These are phyloP conservation scores for Penicillium subrubescens DNA, from an alignment of 495 filamentous ascomycete species.

Conservation along the genomic window DNA sequence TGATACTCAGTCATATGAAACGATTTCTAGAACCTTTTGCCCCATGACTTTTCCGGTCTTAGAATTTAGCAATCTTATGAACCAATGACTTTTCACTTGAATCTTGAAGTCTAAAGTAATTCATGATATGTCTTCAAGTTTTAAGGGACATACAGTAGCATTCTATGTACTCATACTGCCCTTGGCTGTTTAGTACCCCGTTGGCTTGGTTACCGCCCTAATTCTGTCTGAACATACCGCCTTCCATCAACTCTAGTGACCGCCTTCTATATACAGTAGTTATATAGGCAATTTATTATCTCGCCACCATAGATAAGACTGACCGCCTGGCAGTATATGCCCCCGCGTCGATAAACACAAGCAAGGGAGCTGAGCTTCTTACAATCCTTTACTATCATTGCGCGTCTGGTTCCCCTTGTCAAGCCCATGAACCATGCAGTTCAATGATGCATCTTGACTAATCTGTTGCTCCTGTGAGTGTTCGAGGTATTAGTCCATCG, in stretches of 20 bases:
- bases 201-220: neutral
- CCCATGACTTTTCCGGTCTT: neutral
- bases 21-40: neutral
- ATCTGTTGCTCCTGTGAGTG: neutral
- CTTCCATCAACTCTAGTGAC: neutral
- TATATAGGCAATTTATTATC: neutral
- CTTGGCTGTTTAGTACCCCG: too few species aligned
- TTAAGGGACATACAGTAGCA: neutral
- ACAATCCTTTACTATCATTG: neutral
- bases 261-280: neutral
- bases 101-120: neutral
- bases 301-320: constrained; percentile 21
- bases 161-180: too few species aligned
- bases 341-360: constrained; percentile 40
- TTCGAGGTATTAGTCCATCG: neutral
- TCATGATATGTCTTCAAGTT: neutral
- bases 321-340: constrained; percentile 40
- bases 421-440: neutral
- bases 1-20: neutral
- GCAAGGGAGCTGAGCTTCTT: constrained; percentile 31
- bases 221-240: neutral
- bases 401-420: neutral
- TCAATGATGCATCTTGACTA: constrained; percentile 5
- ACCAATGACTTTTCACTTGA: neutral
- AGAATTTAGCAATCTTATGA: neutral